These are phyloP conservation scores for Xylaria sp. DNA, from an alignment of 2,329 filamentous ascomycete genomes.

Conservation along the genomic window DNA sequence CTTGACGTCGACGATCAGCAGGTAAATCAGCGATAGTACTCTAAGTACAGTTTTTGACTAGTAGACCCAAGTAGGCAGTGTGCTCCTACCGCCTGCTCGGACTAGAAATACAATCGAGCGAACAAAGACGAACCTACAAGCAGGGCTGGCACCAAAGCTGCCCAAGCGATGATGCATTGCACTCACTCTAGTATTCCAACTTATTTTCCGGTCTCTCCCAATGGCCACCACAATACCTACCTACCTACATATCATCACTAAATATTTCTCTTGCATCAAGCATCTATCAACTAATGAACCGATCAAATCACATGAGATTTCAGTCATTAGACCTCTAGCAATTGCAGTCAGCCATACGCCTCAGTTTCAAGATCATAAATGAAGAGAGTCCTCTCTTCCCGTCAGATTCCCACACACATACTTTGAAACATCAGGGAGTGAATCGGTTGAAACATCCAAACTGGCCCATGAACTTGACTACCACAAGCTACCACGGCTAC, in stretches of 20 bases:
- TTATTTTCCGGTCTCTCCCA: too few species aligned
- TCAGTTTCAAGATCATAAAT: constrained; percentile 8
- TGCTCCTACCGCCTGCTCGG: too few species aligned
- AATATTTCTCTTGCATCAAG: neutral
- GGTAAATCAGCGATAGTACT: neutral
- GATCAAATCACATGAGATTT: too few species aligned
- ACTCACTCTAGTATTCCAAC: neutral
- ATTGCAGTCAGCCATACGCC: neutral
- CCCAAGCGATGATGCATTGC: too few species aligned
- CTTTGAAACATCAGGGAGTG: constrained; percentile 24
- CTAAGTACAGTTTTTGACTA: neutral
- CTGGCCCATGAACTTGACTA: neutral
- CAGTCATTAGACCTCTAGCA: too few species aligned
- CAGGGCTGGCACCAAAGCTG: too few species aligned
- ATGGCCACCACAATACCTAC: neutral
- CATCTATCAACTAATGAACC: neutral
- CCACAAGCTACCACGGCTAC: neutral
- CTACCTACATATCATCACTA: neutral
- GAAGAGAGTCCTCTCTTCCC: neutral
- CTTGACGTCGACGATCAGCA: neutral
- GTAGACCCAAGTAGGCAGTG: too few species aligned
- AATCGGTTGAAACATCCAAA: constrained; percentile 18
- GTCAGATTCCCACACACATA: constrained; percentile 6
- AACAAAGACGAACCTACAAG: too few species aligned
- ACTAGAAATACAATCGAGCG: too few species aligned